Evolutionary conservation across 73 alveolate genomes (phyloP).

Genomic region (Paramecium primaurelia): DNA sequence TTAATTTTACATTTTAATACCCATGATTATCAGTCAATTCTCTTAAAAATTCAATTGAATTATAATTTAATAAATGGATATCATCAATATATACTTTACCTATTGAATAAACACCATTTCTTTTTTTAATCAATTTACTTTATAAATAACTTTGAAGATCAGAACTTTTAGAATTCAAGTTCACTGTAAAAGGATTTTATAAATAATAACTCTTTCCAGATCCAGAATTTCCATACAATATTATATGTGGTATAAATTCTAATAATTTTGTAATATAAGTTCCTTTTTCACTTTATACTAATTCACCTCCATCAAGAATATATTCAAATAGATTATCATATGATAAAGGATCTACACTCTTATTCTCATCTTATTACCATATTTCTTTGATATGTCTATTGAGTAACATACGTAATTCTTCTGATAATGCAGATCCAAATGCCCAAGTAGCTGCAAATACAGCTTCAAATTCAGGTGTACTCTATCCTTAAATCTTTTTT

Average conservation of each 20-base stretch:
- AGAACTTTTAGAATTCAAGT: not conserved
- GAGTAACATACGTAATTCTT: not conserved
- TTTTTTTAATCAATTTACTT: not conserved
- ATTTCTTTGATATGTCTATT: conserved; percentile 21
- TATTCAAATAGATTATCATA: not conserved
- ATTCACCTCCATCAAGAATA: not conserved
- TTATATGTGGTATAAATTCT: not conserved
- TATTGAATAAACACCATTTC: not conserved
- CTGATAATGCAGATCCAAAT: not conserved
- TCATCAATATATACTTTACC: not conserved
- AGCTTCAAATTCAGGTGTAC: not conserved
- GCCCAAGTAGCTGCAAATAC: conserved; percentile 11
- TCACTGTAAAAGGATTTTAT: not conserved
- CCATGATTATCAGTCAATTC: not conserved
- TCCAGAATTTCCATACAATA: not conserved
- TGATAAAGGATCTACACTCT: not conserved
- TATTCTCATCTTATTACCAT: not conserved
- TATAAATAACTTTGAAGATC: not conserved
- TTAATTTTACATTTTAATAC: not conserved
- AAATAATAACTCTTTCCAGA: not conserved
- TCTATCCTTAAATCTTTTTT: not conserved
- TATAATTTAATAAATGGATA: not conserved
- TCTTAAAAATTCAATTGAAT: conserved; percentile 1
- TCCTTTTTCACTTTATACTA: not conserved
- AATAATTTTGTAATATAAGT: not conserved